Conservation (phyloP, 140 eudicot species). For the Oenanthe javanica region DNA sequence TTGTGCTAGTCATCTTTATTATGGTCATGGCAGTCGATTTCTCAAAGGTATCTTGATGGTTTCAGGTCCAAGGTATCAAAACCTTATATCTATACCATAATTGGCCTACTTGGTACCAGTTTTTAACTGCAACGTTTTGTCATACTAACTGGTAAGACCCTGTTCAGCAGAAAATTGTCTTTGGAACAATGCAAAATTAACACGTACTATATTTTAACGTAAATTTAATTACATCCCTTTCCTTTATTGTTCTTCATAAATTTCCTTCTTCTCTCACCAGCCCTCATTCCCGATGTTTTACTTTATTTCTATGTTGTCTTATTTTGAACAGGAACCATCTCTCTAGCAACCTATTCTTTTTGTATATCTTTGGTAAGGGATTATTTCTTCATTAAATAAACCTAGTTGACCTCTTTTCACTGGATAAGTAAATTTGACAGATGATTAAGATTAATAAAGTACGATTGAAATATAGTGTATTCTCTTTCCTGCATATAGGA, state of each 20-base stretch:
- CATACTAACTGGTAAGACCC: slow-evolving; percentile 80
- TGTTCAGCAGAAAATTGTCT: neutral
- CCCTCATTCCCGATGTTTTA: neutral
- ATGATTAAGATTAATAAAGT: neutral
- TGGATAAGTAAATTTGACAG: neutral
- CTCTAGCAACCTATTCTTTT: slow-evolving; percentile 95
- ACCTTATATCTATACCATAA: slow-evolving; percentile 74
- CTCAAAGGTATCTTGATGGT: slow-evolving; percentile 12
- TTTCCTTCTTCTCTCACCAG: neutral
- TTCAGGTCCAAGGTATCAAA: slow-evolving; percentile 72
- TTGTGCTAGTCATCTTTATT: neutral
- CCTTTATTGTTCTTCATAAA: neutral
- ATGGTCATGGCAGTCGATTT: neutral
- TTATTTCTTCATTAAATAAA: slow-evolving; percentile 8
- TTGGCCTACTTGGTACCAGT: slow-evolving; percentile 88
- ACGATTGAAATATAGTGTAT: neutral
- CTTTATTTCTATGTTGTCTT: slow-evolving; percentile 4
- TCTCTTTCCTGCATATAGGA: slow-evolving; percentile 40
- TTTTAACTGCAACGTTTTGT: slow-evolving; percentile 90
- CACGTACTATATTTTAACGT: neutral
- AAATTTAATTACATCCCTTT: neutral
- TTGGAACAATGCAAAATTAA: neutral
- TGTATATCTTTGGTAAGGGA: slow-evolving; percentile 86
- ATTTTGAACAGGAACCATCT: slow-evolving; percentile 72
- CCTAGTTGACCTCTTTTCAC: neutral